These are phyloP conservation scores for Eragrostis curvula DNA, from an alignment of 176 grass and related monocot genomes.

Conservation along the genomic window DNA sequence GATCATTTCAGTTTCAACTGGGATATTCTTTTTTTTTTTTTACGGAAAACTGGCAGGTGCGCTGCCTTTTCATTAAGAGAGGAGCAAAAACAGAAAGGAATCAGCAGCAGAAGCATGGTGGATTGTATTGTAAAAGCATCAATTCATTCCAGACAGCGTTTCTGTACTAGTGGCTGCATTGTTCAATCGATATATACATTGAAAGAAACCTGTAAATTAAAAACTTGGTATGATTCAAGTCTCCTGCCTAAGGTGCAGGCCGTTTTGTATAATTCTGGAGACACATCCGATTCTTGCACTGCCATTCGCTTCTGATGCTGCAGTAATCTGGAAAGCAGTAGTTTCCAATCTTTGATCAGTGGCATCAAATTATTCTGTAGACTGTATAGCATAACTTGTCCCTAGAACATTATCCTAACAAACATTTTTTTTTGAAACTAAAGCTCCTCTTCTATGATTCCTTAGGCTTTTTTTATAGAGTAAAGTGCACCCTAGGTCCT, in stretches of 20 bases:
- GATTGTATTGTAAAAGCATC: conserved; percentile 37
- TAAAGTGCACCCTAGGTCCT: too few relatives aligned
- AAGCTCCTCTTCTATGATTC: neutral
- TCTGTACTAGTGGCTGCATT: conserved; percentile 44
- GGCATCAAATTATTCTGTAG: neutral
- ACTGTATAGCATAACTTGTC: neutral
- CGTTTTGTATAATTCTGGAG: conserved; percentile 37
- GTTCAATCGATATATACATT: conserved; percentile 10
- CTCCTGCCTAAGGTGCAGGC: conserved; percentile 24
- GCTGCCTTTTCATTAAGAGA: too few relatives aligned
- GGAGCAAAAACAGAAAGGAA: too few relatives aligned
- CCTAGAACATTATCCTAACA: neutral
- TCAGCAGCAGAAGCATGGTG: conserved; percentile 40
- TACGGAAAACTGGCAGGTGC: too few relatives aligned
- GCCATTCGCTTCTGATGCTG: conserved; percentile 3
- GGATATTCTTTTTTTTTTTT: too few relatives aligned
- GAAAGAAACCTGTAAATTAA: neutral
- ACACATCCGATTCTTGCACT: conserved; percentile 25
- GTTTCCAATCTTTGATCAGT: conserved; percentile 3
- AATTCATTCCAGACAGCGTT: conserved; percentile 55
- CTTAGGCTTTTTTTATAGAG: neutral
- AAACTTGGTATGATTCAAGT: conserved; percentile 7
- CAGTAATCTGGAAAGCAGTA: neutral
- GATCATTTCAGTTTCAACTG: conserved; percentile 40
- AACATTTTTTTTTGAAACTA: neutral